Percentiles rank a stretch among this genome's conserved stretches.
Conservation (phyloP, 306 rosid species). For the Castanopsis chinensis region DNA sequence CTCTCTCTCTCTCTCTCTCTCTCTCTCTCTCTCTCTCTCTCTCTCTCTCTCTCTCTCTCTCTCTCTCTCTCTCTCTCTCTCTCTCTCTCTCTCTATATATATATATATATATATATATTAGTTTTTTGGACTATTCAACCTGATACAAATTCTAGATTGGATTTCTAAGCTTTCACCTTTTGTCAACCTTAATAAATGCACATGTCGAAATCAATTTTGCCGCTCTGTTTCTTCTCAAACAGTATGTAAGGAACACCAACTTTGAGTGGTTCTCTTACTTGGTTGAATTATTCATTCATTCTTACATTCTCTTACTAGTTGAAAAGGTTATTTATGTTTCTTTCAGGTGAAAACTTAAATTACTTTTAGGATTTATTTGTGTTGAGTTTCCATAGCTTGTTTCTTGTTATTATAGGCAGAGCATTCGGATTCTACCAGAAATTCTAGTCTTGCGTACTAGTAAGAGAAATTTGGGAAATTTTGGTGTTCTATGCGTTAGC, state of each 20-base stretch:
- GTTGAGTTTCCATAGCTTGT: not conserved
- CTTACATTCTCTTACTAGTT: not conserved
- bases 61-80: no score
- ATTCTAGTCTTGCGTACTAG: not conserved
- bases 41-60: no score
- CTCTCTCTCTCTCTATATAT: no score
- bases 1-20: no score
- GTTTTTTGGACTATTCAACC: no score
- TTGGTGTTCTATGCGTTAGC: not conserved
- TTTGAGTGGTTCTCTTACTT: not conserved
- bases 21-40: no score
- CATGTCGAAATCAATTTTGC: not conserved
- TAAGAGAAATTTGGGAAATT: not conserved
- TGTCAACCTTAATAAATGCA: no score
- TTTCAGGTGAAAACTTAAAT: no score
- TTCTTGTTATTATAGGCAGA: slow-evolving; percentile 20
- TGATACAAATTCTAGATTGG: no score
- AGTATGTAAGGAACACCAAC: not conserved
- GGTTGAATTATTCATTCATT: not conserved
- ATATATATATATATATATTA: no score
- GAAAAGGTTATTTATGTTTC: not conserved
- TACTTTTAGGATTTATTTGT: slow-evolving; percentile 1
- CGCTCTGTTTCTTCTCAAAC: not conserved
- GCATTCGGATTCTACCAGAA: slow-evolving; percentile 1
- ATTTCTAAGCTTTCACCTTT: no score